Evolutionary conservation across 2,329 filamentous ascomycete species (phyloP), one percentile per base, ranked within the genome.

Genomic region (Aspergillus clavatus): DNA sequence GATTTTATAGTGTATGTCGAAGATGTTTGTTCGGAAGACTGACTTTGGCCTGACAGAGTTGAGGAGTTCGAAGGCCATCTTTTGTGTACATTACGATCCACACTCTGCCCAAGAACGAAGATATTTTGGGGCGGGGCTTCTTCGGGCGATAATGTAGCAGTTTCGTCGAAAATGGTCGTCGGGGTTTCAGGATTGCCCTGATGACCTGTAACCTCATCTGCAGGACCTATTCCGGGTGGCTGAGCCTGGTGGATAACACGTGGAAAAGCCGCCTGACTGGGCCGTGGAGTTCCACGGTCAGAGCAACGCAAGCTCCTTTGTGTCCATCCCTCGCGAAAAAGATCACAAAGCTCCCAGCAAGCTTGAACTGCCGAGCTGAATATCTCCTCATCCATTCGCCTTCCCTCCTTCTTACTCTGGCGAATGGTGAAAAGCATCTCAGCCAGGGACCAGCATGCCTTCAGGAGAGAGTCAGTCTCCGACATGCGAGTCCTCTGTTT

Each of bases 161-260:
- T 89, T 61, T 97, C 90, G 65, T 96, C 91, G 57, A 96, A 96
- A 55, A 96, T 89, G 4, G 90, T 97, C 0, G 91, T 91, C 0
- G 90, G 90, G 0, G 90, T 97, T 69, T 97, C 91, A 1, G 90
- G 90, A 4, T 73, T 68, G 6, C 55, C 54, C 37, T 54, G 52
- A 18, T 60, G 59, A 28, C 51, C 54, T 28, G 54, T 49, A 24
- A 54, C 47, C 8, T 65, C 59, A 44, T 60, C 59, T 7, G 55
- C 51, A 22, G 56, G 53, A 16, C 56, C 51, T 24, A 59, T 46
- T 6, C 66, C 76, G 24, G 70, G 67, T 33, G 69, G 66, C 6
- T 72, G 71, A 8, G 73, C 71, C 54, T 81, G 74, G 40, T 75
- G 70, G 40, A 75, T 70, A 19, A 68, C 65, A 53, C 78, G 72